phyloP scores from a whole-genome alignment of 768 basidiomycete genomes.

The Steccherinum ochraceum region DNA sequence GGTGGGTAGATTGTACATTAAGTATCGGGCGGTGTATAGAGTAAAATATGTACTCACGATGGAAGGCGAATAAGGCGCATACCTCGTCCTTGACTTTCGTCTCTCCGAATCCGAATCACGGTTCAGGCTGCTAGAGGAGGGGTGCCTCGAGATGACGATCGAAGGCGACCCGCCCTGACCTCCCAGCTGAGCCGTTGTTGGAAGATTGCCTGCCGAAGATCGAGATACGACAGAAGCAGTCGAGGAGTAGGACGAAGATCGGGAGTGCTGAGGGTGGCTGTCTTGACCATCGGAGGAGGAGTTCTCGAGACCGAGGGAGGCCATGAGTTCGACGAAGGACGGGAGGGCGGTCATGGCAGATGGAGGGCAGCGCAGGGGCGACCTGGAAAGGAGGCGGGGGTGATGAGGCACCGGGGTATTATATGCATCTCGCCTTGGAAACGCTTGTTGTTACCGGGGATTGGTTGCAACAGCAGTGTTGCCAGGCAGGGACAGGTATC shows the following conservation, averaged over 20 bases:
- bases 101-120: slow-evolving; percentile 16
- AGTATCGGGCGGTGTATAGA: not conserved
- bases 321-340: slow-evolving; percentile 86
- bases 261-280: slow-evolving; percentile 26
- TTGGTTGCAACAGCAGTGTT: not conserved
- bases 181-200: slow-evolving; percentile 16
- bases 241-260: slow-evolving; percentile 35
- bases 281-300: slow-evolving; percentile 17
- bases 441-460: slow-evolving; percentile 2
- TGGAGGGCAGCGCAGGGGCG: slow-evolving; percentile 27
- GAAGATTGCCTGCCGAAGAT: slow-evolving; percentile 17
- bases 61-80: slow-evolving; percentile 25
- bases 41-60: slow-evolving; percentile 18
- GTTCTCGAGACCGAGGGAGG: slow-evolving; percentile 68
- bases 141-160: slow-evolving; percentile 22
- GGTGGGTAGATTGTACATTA: slow-evolving; percentile 2
- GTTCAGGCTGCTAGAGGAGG: slow-evolving; percentile 12
- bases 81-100: slow-evolving; percentile 20
- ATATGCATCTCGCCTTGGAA: slow-evolving; percentile 4
- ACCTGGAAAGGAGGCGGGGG: slow-evolving; percentile 9
- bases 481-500: not conserved
- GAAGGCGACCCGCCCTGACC: slow-evolving; percentile 10
- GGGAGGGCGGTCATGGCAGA: slow-evolving; percentile 64
- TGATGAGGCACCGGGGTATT: slow-evolving; percentile 6
- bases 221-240: slow-evolving; percentile 18